Conservation (phyloP, 306 rosid species). For the Inga oerstediana region DNA sequence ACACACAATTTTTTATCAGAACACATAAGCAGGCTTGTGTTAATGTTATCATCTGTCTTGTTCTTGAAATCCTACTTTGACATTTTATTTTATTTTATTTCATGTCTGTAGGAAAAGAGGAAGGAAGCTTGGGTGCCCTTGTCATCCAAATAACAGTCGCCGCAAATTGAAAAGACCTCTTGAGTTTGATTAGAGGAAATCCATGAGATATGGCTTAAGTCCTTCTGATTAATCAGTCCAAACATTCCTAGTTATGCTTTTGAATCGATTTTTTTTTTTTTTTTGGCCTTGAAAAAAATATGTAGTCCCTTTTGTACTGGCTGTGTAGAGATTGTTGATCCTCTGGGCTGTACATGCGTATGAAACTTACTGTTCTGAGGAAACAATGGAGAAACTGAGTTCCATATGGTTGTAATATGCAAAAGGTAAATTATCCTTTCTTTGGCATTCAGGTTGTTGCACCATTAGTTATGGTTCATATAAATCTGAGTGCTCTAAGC, state of each 20-base stretch:
- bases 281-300: background rate
- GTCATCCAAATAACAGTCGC: background rate
- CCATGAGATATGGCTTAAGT: background rate
- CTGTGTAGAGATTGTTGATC: background rate
- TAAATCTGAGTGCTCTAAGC: background rate
- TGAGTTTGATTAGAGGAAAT: background rate
- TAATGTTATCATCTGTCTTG: background rate
- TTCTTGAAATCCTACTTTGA: background rate
- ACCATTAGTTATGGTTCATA: background rate
- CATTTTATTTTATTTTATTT: background rate
- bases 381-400: background rate
- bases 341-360: background rate
- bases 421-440: background rate
- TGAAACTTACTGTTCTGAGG: background rate
- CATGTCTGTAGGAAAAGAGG: conserved; percentile 11
- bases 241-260: background rate
- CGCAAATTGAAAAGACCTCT: background rate
- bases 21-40: background rate
- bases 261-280: background rate
- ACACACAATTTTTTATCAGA: background rate
- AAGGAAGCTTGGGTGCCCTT: background rate
- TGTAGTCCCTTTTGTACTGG: background rate
- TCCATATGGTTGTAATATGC: too few relatives aligned
- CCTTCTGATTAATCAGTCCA: background rate
- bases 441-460: background rate